phyloP scores from a whole-genome alignment of 2,329 filamentous ascomycete genomes.

The Podosphaera xanthii region DNA sequence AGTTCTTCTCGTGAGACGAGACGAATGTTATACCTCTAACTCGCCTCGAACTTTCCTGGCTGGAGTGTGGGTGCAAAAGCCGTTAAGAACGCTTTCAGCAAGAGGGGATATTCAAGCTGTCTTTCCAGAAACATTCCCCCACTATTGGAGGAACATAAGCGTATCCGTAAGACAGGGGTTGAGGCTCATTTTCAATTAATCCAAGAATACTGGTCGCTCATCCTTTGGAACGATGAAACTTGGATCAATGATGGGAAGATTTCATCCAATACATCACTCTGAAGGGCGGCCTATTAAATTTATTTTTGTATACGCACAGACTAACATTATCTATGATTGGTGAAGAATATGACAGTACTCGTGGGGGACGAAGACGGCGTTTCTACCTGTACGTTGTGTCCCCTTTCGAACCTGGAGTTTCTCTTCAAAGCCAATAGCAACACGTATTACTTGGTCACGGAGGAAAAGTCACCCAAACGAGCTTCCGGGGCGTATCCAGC shows the following conservation, averaged over 20 bases:
- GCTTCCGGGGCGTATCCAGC: too few species aligned
- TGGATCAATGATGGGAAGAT: not conserved
- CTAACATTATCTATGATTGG: too few species aligned
- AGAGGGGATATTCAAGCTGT: not conserved
- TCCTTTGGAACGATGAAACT: not conserved
- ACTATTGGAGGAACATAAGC: not conserved
- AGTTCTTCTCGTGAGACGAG: not conserved
- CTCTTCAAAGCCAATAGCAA: too few species aligned
- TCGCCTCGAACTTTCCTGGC: not conserved
- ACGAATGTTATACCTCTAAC: not conserved
- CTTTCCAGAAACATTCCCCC: not conserved
- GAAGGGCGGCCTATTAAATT: not conserved
- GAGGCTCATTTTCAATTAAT: not conserved
- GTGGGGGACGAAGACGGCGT: too few species aligned
- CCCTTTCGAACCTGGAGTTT: too few species aligned
- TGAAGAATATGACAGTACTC: too few species aligned
- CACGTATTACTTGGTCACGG: too few species aligned
- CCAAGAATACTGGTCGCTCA: not conserved
- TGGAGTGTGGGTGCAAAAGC: not conserved
- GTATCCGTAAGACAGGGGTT: not conserved
- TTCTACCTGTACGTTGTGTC: too few species aligned
- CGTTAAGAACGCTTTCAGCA: not conserved
- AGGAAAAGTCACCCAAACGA: too few species aligned
- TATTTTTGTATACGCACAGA: too few species aligned
- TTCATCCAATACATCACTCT: not conserved